Percentiles rank a stretch among this genome's conserved stretches.
Conservation (phyloP, 2,329 filamentous ascomycete species). For the Penicillium sp. region DNA sequence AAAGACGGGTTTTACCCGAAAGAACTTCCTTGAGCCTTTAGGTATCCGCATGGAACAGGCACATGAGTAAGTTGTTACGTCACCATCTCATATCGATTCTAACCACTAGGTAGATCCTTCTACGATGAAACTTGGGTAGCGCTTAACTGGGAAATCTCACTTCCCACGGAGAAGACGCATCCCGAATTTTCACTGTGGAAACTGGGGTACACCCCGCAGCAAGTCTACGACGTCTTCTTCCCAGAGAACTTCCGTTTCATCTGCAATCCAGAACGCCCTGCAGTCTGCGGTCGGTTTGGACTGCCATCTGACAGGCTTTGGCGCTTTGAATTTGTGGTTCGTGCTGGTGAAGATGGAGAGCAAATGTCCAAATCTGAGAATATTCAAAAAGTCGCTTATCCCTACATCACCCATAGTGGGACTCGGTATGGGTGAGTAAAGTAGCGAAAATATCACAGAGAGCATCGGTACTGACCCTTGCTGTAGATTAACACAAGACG, state of each 20-base stretch:
- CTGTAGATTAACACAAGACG: slow-evolving; percentile 15
- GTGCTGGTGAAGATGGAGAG: slow-evolving; percentile 31
- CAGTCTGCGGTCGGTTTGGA: slow-evolving; percentile 49
- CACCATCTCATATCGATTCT: not conserved
- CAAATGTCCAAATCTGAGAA: slow-evolving; percentile 21
- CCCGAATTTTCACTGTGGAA: slow-evolving; percentile 52
- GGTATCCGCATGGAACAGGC: slow-evolving; percentile 40
- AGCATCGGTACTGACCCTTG: not conserved
- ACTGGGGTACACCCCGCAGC: slow-evolving; percentile 46
- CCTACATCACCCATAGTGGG: slow-evolving; percentile 29
- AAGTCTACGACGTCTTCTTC: slow-evolving; percentile 52
- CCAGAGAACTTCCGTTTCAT: slow-evolving; percentile 48
- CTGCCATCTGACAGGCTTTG: slow-evolving; percentile 42
- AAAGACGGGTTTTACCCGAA: slow-evolving; percentile 48
- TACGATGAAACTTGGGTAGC: slow-evolving; percentile 48
- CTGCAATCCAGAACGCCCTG: slow-evolving; percentile 43
- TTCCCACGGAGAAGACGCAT: slow-evolving; percentile 49
- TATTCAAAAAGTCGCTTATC: slow-evolving; percentile 25
- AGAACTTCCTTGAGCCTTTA: slow-evolving; percentile 46
- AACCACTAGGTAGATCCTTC: not conserved
- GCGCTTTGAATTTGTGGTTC: slow-evolving; percentile 43
- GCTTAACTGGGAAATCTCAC: slow-evolving; percentile 45
- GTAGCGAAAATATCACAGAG: not conserved
- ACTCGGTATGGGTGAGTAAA: slow-evolving; percentile 26
- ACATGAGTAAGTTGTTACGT: slow-evolving; percentile 17